phyloP scores from a whole-genome alignment of 2,329 filamentous ascomycete genomes.

The Apiospora aurea region DNA sequence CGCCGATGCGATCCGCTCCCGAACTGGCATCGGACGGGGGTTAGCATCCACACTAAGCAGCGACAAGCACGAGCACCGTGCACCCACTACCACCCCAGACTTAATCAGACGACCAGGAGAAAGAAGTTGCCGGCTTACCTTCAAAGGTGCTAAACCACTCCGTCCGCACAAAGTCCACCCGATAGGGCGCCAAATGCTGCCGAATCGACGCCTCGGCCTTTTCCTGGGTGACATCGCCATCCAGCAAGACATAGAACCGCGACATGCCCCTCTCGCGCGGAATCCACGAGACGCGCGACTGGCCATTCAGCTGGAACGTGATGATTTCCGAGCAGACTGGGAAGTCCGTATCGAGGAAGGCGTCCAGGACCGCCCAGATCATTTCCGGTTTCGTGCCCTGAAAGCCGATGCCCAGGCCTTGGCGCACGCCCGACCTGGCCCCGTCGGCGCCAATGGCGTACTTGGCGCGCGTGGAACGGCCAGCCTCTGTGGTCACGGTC shows the following conservation, averaged over 20 bases:
- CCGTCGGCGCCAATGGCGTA: slow-evolving; percentile 62
- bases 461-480: slow-evolving; percentile 42
- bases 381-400: slow-evolving; percentile 57
- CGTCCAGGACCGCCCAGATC: slow-evolving; percentile 57
- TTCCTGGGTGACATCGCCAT: slow-evolving; percentile 51
- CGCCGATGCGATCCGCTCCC: slow-evolving; percentile 48
- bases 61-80: neutral
- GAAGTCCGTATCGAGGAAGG: slow-evolving; percentile 57
- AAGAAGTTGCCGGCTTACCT: slow-evolving; percentile 40
- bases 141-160: slow-evolving; percentile 60
- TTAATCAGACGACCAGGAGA: neutral
- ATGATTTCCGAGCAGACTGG: slow-evolving; percentile 55
- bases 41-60: neutral
- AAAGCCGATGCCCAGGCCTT: slow-evolving; percentile 48
- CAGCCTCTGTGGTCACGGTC: slow-evolving; percentile 39
- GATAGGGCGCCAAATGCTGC: slow-evolving; percentile 52
- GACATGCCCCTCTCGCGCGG: slow-evolving; percentile 55
- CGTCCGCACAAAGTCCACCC: slow-evolving; percentile 50
- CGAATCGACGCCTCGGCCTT: slow-evolving; percentile 51
- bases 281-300: slow-evolving; percentile 57
- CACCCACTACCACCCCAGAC: neutral
- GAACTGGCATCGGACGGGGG: slow-evolving; percentile 41
- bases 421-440: slow-evolving; percentile 55
- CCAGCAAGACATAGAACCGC: slow-evolving; percentile 55
- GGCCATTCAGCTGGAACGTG: slow-evolving; percentile 53